These are phyloP conservation scores for Penicillium simplicissimum DNA, from an alignment of 495 filamentous ascomycete genomes.

Conservation along the genomic window DNA sequence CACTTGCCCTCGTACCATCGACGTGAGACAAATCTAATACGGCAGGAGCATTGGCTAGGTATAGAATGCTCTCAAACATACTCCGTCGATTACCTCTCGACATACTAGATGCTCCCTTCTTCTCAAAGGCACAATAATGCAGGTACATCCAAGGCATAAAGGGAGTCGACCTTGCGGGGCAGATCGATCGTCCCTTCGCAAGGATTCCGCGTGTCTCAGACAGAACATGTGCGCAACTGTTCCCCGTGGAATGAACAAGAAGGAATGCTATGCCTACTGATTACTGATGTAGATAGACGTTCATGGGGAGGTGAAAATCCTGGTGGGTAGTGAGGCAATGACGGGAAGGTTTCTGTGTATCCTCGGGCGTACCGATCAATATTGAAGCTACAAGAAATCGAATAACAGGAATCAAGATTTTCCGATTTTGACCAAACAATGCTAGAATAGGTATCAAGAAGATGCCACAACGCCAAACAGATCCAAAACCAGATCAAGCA, in stretches of 20 bases:
- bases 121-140: conserved; percentile 4
- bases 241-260: conserved; percentile 13
- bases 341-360: background rate
- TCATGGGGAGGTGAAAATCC: background rate
- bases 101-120: conserved; percentile 10
- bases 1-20: background rate
- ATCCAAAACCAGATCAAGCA: background rate
- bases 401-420: background rate
- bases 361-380: no score
- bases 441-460: conserved; percentile 31
- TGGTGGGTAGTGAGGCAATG: background rate
- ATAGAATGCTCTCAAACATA: conserved; percentile 3
- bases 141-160: conserved; percentile 10
- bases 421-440: conserved; percentile 13
- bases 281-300: background rate
- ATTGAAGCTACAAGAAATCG: background rate
- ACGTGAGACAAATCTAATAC: conserved; percentile 5
- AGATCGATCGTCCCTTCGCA: conserved; percentile 11
- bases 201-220: conserved; percentile 26
- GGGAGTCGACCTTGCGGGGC: conserved; percentile 16
- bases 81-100: conserved; percentile 16
- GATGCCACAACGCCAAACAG: conserved; percentile 20
- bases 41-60: background rate
- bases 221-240: conserved; percentile 12
- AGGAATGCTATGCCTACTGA: background rate